These are phyloP conservation scores for Aristolochia fimbriata DNA, from an alignment of 164 flowering plant genomes.

Conservation along the genomic window DNA sequence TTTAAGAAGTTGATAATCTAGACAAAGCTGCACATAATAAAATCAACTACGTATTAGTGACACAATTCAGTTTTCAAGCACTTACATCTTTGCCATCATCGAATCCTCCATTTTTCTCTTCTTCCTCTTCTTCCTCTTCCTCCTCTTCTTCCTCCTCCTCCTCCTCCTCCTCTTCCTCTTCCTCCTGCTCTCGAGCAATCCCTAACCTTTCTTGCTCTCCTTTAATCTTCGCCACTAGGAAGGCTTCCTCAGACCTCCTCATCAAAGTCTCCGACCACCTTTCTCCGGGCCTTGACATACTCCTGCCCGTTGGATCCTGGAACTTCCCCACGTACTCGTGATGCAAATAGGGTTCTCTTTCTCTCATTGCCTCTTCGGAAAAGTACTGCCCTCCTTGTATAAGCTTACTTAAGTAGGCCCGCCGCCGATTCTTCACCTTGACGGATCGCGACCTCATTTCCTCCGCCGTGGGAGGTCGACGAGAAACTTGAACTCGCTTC, in stretches of 20 bases:
- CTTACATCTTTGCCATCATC: too few species aligned
- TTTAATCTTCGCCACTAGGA: slow-evolving; percentile 73
- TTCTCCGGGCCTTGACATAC: slow-evolving; percentile 89
- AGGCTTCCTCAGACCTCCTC: slow-evolving; percentile 74
- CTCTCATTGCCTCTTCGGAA: slow-evolving; percentile 97
- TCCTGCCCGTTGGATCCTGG: slow-evolving; percentile 63
- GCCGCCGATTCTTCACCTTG: slow-evolving; percentile 71
- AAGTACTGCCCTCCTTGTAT: slow-evolving; percentile 66
- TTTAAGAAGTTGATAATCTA: too few species aligned
- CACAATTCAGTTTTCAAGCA: too few species aligned
- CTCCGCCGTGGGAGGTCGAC: slow-evolving; percentile 60
- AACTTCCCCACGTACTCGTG: slow-evolving; percentile 87
- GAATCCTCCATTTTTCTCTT: not conserved
- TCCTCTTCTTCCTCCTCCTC: slow-evolving; percentile 59
- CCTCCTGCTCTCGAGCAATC: slow-evolving; percentile 74
- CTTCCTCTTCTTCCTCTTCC: slow-evolving; percentile 47
- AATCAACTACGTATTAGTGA: too few species aligned
- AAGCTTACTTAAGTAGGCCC: slow-evolving; percentile 63
- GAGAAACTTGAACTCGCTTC: slow-evolving; percentile 36
- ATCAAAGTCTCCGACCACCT: slow-evolving; percentile 88
- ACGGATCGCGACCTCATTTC: slow-evolving; percentile 40
- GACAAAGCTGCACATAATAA: too few species aligned
- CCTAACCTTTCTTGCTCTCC: slow-evolving; percentile 80
- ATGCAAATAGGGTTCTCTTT: slow-evolving; percentile 91
- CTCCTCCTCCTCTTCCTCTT: slow-evolving; percentile 44